Base-by-base conservation (phyloP, 2,329 filamentous ascomycete species). In the Parastagonospora avenae region DNA sequence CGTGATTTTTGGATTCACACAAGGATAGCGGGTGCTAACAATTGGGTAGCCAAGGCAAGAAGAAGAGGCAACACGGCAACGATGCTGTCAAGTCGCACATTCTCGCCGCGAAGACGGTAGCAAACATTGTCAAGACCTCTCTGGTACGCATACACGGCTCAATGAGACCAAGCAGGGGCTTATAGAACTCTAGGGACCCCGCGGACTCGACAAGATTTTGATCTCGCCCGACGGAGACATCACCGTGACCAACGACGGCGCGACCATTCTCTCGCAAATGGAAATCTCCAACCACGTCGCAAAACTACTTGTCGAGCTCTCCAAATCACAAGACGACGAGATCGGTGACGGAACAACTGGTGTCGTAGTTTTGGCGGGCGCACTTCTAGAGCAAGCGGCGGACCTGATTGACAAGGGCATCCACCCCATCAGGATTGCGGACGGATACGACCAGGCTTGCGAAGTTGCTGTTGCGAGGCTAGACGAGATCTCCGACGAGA, bases 341-440 rank as follows among this genome's bases (percentile, higher is more conserved):
- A 99, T 99, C 70, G 94, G 94, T 71, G 94, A 99, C 74, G 94
- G 94, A 60, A 99, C 94, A 57, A 99, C 94, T 0, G 94, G 94
- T 75, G 94, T 99, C 11, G 94, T 99, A 44, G 95, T 99, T 42
- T 80, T 99, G 63, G 94, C 94, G 11, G 94, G 93, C 59, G 92
- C 94, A 56, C 85, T 99, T 59, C 82, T 99, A 55, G 95, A 99
- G 78, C 93, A 97, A 79, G 94, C 94, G 14, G 91, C 93, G 57
- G 94, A 97, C 74, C 85, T 99, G 65, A 97, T 99, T 75, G 95
- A 99, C 83, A 99, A 99, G 85, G 95, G 94, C 73, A 99, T 99
- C 68, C 94, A 99, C 79, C 94, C 94, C 55, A 99, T 99, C 74
- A 85, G 95, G 66, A 97, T 99, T 78, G 95, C 95, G 60, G 94